Evolutionary conservation across 345 rosid species (phyloP).

Genomic region (Syzygium jambos): DNA sequence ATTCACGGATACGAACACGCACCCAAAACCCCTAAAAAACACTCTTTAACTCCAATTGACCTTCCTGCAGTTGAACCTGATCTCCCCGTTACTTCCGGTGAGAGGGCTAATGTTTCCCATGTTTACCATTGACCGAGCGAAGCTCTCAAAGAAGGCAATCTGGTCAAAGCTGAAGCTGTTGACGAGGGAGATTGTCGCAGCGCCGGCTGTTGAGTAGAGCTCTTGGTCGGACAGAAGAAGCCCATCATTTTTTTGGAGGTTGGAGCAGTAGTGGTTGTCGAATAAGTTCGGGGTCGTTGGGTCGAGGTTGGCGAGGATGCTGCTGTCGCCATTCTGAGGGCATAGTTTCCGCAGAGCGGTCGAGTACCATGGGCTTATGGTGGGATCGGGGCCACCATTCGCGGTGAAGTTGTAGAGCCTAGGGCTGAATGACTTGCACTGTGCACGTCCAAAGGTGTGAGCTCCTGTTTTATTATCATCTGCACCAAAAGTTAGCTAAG

Average conservation of each 20-base stretch:
- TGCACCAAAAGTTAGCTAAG: not conserved
- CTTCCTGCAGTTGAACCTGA: conserved; percentile 23
- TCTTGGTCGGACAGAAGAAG: conserved; percentile 36
- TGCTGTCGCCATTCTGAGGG: conserved; percentile 15
- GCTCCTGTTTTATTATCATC: conserved; percentile 14
- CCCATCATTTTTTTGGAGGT: conserved; percentile 28
- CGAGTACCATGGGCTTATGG: conserved; percentile 17
- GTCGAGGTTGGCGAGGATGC: conserved; percentile 11
- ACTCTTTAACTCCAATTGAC: not conserved
- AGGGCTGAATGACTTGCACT: conserved; percentile 20
- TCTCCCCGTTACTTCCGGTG: conserved; percentile 31
- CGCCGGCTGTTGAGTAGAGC: conserved; percentile 17
- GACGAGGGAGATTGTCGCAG: conserved; percentile 20
- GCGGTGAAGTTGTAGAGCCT: conserved; percentile 32
- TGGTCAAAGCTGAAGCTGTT: conserved; percentile 18
- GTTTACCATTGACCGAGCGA: conserved; percentile 31
- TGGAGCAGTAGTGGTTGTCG: conserved; percentile 28
- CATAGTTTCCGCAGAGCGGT: conserved; percentile 17
- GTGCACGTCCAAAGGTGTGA: conserved; percentile 36
- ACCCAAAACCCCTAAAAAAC: not conserved
- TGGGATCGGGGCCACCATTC: conserved; percentile 27
- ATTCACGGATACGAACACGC: not conserved
- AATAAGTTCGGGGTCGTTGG: conserved; percentile 22
- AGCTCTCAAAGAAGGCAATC: conserved; percentile 22
- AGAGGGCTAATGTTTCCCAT: conserved; percentile 24